These are phyloP conservation scores for Yamadazyma taylorii DNA, from an alignment of 1,139 yeast genomes.

Conservation along the genomic window DNA sequence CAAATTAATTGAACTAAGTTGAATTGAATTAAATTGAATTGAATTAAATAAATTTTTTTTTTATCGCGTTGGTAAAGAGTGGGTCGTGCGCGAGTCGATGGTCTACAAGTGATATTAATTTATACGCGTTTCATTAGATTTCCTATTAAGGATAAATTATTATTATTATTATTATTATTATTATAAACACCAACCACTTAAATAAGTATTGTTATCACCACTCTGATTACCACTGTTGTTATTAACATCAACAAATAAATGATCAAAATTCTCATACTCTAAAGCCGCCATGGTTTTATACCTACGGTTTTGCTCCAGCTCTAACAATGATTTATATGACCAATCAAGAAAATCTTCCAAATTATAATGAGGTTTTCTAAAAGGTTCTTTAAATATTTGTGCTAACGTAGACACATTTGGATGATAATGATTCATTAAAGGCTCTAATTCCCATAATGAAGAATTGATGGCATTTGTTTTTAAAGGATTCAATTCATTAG, in stretches of 20 bases:
- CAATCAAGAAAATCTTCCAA: conserved; percentile 95
- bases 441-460: conserved; percentile 88
- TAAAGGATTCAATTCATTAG: conserved; percentile 68
- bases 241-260: conserved; percentile 28
- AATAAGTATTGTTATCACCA: too few relatives aligned
- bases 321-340: conserved; percentile 73
- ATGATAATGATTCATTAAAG: conserved; percentile 85
- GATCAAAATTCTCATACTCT: conserved; percentile 66
- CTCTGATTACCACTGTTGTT: too few relatives aligned
- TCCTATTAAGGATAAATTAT: conserved; percentile 28
- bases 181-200: conserved; percentile 30
- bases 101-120: too few relatives aligned
- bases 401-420: conserved; percentile 95
- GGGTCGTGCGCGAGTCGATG: background rate
- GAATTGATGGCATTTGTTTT: conserved; percentile 78
- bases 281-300: conserved; percentile 73
- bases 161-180: background rate
- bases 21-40: too few relatives aligned
- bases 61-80: too few relatives aligned
- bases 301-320: conserved; percentile 70
- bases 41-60: background rate
- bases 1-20: too few relatives aligned
- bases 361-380: conserved; percentile 80
- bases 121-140: conserved; percentile 35
- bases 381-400: conserved; percentile 83